Conservation (phyloP, 768 basidiomycete genomes). For the Gymnopilus junonius region DNA sequence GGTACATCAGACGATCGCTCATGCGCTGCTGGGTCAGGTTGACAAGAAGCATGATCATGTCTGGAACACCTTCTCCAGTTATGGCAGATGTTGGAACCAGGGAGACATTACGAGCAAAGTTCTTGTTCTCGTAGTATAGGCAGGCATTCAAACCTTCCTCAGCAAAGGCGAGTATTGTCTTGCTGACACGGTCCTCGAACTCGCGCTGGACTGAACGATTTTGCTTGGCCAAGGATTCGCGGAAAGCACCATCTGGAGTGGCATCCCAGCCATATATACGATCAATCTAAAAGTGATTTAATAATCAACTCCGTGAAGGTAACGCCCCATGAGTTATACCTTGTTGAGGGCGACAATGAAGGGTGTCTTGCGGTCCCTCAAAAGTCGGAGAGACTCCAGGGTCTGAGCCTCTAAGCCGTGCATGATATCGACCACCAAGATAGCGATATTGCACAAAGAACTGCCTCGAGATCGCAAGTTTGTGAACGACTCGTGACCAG, state of each 20-base stretch:
- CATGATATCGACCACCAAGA: slow-evolving; percentile 99
- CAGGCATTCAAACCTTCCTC: slow-evolving; percentile 96
- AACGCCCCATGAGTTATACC: slow-evolving; percentile 45
- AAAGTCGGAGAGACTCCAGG: slow-evolving; percentile 89
- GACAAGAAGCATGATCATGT: slow-evolving; percentile 99
- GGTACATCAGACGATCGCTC: slow-evolving; percentile 97
- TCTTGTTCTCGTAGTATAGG: slow-evolving; percentile 98
- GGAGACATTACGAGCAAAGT: slow-evolving; percentile 90
- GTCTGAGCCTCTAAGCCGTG: slow-evolving; percentile 99
- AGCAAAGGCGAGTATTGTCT: slow-evolving; percentile 93
- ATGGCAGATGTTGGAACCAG: slow-evolving; percentile 97
- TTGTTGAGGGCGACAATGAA: slow-evolving; percentile 99
- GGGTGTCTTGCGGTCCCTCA: slow-evolving; percentile 93
- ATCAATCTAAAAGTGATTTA: slow-evolving; percentile 70
- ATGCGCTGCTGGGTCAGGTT: slow-evolving; percentile 98
- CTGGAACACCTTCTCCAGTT: slow-evolving; percentile 97
- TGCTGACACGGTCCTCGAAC: slow-evolving; percentile 86
- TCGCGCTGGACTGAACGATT: slow-evolving; percentile 79
- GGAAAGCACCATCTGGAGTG: slow-evolving; percentile 92
- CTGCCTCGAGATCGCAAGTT: slow-evolving; percentile 95
- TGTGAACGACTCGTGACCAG: slow-evolving; percentile 99
- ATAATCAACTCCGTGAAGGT: not conserved
- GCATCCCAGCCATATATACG: slow-evolving; percentile 95
- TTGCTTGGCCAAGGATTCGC: slow-evolving; percentile 87
- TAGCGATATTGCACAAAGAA: slow-evolving; percentile 97